Evolutionary conservation across 331 rosid genomes (phyloP), one percentile per base, ranked within the genome.

Genomic region (Acacia concinna): DNA sequence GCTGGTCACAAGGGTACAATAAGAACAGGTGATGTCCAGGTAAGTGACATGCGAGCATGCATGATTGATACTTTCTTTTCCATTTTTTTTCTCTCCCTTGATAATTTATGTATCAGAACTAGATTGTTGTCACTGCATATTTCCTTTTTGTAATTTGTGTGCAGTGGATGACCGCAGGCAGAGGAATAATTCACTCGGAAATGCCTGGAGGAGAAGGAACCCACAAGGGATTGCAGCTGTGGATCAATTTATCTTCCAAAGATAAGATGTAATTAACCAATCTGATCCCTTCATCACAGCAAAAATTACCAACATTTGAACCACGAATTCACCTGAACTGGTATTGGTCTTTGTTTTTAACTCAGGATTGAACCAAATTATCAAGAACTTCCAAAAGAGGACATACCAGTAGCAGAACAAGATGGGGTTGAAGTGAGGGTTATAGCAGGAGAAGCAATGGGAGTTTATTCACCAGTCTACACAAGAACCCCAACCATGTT

Each of bases 81-180:
- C 14, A 1, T 2, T 35, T 2, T 54, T 34, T 73, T 35, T 9
- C 9, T 14, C 37, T 21, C 30, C 34, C 9, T 44, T 0, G 15
- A 54, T 34, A 74, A 37, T 56, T 31, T 25, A 34, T 8, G 30
- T 49, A 18, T 52, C 6, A 46, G 23, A 18, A 14, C 10, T 12
- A 7, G 35, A 35, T 23, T 23, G 38, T 38, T 27, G 52, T 68
- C 73, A 74, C 68, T n/a, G 69, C 13, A 4, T 57, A 4, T 63
- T 41, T 62, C 14, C 6, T 77, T 13, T 18, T 40, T 35, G 35
- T 44, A 6, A 34, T n/a, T 40, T 47, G 43, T 73, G 75, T 40
- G 76, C 90, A 92, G 98, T 95, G 99, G 99, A 95, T 95, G 98
- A 93, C 99, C 6, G 98, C 98, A 51, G 99, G 99, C 37, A 89